Percentiles rank a stretch among this genome's conserved stretches.
These are phyloP conservation scores for Trypanosoma congolense DNA, from an alignment of 208 protist species.

Conservation along the genomic window DNA sequence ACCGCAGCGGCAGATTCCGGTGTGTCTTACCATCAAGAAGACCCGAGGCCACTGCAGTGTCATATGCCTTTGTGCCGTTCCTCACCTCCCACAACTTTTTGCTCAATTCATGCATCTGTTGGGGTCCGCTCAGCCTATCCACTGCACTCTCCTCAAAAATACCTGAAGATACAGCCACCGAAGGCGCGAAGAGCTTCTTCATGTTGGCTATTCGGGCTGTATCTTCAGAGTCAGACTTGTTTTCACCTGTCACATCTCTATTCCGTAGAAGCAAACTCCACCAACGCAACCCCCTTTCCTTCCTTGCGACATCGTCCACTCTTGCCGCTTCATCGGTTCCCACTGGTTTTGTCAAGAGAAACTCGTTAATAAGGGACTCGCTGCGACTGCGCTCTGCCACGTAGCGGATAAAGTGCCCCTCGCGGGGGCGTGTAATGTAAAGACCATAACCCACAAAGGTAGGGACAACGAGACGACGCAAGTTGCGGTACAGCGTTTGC, in stretches of 20 bases:
- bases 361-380: conserved; percentile 49
- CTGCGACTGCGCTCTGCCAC: conserved; percentile 61
- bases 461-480: conserved; percentile 58
- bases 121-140: conserved; percentile 21
- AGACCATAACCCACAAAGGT: conserved; percentile 50
- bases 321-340: background rate
- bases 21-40: background rate
- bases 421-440: conserved; percentile 54
- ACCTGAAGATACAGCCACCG: background rate
- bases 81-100: conserved; percentile 39
- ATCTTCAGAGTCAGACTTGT: conserved; percentile 3
- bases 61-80: conserved; percentile 18
- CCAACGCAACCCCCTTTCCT: background rate
- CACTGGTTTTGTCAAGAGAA: conserved; percentile 38
- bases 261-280: background rate
- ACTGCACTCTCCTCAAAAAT: background rate
- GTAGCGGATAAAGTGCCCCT: conserved; percentile 79
- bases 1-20: conserved; percentile 28
- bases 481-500: conserved; percentile 32
- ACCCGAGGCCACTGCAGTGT: background rate
- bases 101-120: conserved; percentile 52
- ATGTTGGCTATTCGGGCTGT: background rate
- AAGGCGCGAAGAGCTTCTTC: background rate
- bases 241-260: background rate
- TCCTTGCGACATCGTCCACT: background rate